A percentile compares a stretch with the other conserved stretches of the same genome.
phyloP scores from a whole-genome alignment of 768 basidiomycete species.

The Calocybe cyanea region DNA sequence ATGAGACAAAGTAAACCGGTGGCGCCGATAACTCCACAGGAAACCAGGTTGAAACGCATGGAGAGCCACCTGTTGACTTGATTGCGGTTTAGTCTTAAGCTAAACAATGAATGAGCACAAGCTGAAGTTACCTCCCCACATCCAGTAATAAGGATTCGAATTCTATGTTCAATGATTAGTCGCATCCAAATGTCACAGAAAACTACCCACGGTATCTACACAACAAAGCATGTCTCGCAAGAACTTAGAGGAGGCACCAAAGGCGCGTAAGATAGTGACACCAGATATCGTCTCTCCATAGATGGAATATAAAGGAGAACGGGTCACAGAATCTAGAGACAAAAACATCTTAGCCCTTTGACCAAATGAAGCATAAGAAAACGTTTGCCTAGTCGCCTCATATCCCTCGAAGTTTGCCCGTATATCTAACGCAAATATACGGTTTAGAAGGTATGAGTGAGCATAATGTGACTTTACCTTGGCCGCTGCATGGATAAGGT shows the following conservation, averaged over 20 bases:
- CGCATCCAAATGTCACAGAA: neutral
- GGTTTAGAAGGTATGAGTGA: neutral
- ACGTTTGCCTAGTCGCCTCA: conserved; percentile 67
- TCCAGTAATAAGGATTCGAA: conserved; percentile 82
- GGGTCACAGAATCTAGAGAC: conserved; percentile 29
- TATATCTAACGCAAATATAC: conserved; percentile 27
- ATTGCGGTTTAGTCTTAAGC: neutral
- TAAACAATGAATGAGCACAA: neutral
- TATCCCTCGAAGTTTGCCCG: conserved; percentile 83
- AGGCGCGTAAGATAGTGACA: conserved; percentile 62
- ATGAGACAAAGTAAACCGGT: conserved; percentile 66
- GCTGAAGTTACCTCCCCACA: conserved; percentile 67
- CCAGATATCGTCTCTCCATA: conserved; percentile 44
- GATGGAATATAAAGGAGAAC: conserved; percentile 40
- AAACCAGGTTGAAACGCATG: conserved; percentile 81
- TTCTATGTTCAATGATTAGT: conserved; percentile 27
- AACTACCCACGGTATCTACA: conserved; percentile 65
- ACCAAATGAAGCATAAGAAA: neutral
- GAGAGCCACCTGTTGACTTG: conserved; percentile 89
- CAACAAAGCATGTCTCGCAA: conserved; percentile 79
- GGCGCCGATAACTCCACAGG: conserved; percentile 66
- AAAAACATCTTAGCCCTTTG: conserved; percentile 1
- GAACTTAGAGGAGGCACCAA: conserved; percentile 86
- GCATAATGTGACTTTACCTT: conserved; percentile 24
- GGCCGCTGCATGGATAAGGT: conserved; percentile 26